These are phyloP conservation scores for Chrysosporium queenslandicum DNA, from an alignment of 2,329 filamentous ascomycete genomes.

Conservation along the genomic window DNA sequence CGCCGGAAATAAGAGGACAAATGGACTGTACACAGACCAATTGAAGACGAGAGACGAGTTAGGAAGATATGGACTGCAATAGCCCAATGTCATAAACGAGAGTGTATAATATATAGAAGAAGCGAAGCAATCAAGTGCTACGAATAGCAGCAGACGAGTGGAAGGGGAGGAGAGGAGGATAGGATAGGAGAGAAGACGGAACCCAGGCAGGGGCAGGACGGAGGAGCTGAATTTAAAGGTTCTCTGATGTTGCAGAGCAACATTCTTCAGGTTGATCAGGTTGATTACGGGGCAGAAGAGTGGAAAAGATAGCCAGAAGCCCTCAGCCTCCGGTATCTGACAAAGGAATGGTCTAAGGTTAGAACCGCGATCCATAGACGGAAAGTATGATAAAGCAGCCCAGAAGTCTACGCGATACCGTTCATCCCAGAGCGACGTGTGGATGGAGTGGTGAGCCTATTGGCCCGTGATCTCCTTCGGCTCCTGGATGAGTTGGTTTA, in stretches of 20 bases:
- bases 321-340: constrained; percentile 11
- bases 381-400: constrained; percentile 5
- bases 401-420: background rate
- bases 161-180: background rate
- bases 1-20: background rate
- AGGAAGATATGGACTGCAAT: background rate
- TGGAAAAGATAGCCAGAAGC: background rate
- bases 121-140: background rate
- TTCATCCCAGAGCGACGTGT: background rate
- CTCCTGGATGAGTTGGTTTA: background rate
- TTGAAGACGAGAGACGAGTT: background rate
- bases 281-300: background rate
- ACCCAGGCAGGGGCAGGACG: background rate
- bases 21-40: background rate
- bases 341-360: constrained; percentile 4
- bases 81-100: background rate
- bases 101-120: background rate
- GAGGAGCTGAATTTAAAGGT: constrained; percentile 6
- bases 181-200: no score
- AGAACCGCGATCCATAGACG: background rate
- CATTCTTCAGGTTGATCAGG: background rate
- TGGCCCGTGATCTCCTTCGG: background rate
- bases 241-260: background rate
- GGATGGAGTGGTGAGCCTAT: constrained; percentile 2
- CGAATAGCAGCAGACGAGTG: background rate